Evolutionary conservation across 2,329 filamentous ascomycete genomes (phyloP).

Genomic region (Aspergillus nomiae): DNA sequence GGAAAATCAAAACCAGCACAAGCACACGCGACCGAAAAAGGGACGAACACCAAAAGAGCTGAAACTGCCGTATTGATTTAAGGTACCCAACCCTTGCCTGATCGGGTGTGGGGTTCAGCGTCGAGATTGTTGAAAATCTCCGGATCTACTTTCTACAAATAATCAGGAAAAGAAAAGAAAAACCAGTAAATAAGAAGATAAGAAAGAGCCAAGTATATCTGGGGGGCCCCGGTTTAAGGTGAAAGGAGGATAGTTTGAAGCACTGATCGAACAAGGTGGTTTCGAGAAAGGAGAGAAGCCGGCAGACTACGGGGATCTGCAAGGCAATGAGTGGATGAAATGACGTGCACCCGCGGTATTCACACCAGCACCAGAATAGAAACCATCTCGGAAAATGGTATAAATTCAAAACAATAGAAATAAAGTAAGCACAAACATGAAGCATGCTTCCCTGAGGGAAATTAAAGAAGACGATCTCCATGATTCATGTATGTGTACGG

Average conservation of each 20-base stretch:
- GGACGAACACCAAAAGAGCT: slow-evolving; percentile 6
- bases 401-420: neutral
- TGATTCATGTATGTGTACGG: neutral
- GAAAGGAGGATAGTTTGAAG: slow-evolving; percentile 2
- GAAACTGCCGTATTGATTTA: neutral
- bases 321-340: slow-evolving; percentile 12
- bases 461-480: neutral
- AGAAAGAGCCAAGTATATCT: neutral
- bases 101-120: neutral
- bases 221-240: neutral
- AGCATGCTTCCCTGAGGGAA: neutral
- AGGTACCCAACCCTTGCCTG: slow-evolving; percentile 5
- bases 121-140: neutral
- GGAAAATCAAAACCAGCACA: neutral
- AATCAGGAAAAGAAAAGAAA: neutral
- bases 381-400: neutral
- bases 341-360: slow-evolving; percentile 11
- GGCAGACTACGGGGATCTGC: slow-evolving; percentile 15
- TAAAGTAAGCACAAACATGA: neutral
- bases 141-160: neutral
- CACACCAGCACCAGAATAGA: neutral
- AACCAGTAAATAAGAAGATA: neutral
- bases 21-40: slow-evolving; percentile 23
- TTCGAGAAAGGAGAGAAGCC: slow-evolving; percentile 2
- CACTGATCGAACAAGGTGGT: neutral